Conservation (phyloP, 2,329 filamentous ascomycete species). For the Trichoderma hamatum region DNA sequence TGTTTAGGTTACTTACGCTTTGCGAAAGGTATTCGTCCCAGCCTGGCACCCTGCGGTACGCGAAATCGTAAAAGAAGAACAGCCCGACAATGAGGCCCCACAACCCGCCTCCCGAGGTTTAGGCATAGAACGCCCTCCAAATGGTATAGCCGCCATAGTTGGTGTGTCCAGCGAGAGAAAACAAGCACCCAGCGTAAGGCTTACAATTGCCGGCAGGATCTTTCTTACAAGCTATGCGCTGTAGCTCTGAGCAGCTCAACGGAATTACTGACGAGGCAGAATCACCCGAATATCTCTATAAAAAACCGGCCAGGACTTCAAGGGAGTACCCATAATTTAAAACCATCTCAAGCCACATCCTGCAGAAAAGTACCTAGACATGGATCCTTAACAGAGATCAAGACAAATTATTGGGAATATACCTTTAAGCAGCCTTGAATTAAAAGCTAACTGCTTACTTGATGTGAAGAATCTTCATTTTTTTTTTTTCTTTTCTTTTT, state of each 20-base stretch:
- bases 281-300: no score
- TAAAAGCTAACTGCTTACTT: no score
- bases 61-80: neutral
- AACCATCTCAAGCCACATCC: no score
- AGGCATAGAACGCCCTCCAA: neutral
- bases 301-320: no score
- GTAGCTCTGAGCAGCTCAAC: neutral
- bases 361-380: no score
- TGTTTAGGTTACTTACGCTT: neutral
- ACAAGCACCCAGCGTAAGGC: neutral
- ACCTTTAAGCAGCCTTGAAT: no score
- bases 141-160: neutral
- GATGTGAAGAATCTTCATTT: no score
- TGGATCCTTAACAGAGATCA: no score
- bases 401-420: no score
- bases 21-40: neutral
- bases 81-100: neutral
- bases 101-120: neutral
- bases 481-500: no score
- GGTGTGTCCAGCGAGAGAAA: neutral
- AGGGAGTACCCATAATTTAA: no score
- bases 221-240: neutral
- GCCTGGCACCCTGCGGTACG: neutral
- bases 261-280: neutral
- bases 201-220: neutral